Base-by-base conservation (phyloP, 2,329 filamentous ascomycete genomes). In the Talaromyces albobiverticillius region DNA sequence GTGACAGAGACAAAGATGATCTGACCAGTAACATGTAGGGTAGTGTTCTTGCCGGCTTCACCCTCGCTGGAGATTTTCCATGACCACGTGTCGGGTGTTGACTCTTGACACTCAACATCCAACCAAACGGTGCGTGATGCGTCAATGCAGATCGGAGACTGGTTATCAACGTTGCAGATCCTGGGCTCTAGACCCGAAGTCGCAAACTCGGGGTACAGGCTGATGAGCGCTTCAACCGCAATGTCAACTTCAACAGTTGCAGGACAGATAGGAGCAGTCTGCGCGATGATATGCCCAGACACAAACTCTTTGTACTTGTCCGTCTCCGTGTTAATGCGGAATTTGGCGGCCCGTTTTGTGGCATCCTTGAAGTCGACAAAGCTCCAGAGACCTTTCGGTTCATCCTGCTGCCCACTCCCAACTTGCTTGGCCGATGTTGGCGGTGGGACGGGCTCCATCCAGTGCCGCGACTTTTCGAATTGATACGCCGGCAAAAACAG, bases 301-400 rank as follows among this genome's bases (percentile, higher is more conserved):
- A 79, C 46, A 3, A 72, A 53, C 0, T 58, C 26, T 20, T 70
- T 46, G 57, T 72, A 81, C 31, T 69, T 61, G 0, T 66, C 51
- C 0, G 57, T 64, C 3, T 34, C 53, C 0, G 74, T 76, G 56
- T 78, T 75, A 62, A 80, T 64, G 0, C 66, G 66, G 67, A 80
- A 80, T 0, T 68, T 63, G 1, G 56, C 57, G 3, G 23, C 26
- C 4, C 31, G 42, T 25, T 52, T 48, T 3, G 32, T 34, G 14
- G 18, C 45, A 22, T 61, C 57, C 6, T 50, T 25, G 14, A 57
- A 59, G 4, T 43, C 64, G 3, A 67, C 29, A 46, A 72, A 71
- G 6, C 61, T 66, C 20, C 55, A 64, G 1, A 71, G 59, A 23
- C 57, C 61, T 8, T 61, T 58, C 4, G 60, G 55, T 16, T 38